A percentile compares a stretch with the other conserved stretches of the same genome.
phyloP scores from a whole-genome alignment of 768 basidiomycete genomes.

The Lactarius akahatsu region DNA sequence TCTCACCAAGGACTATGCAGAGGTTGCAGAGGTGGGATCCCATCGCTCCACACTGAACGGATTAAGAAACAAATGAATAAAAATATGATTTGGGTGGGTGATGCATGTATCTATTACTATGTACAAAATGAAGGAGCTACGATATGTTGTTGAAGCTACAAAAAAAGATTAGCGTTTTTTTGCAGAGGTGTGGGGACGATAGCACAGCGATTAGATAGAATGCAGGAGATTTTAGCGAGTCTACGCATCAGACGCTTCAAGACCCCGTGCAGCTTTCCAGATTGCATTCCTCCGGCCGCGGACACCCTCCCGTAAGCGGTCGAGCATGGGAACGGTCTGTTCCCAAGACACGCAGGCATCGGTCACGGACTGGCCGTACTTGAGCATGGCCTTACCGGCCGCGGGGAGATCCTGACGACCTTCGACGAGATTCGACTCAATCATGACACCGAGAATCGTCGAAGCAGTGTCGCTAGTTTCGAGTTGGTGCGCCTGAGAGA shows the following conservation, averaged over 20 bases:
- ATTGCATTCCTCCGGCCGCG: conserved; percentile 63
- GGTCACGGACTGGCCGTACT: conserved; percentile 85
- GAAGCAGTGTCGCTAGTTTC: conserved; percentile 66
- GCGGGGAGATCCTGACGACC: conserved; percentile 83
- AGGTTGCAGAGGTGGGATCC: too few relatives aligned
- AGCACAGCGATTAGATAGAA: conserved; percentile 3
- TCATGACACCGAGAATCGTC: conserved; percentile 90
- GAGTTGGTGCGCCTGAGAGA: conserved; percentile 64
- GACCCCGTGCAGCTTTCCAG: conserved; percentile 36
- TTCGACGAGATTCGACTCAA: conserved; percentile 88
- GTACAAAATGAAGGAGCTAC: too few relatives aligned
- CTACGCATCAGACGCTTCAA: conserved; percentile 20
- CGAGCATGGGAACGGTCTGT: conserved; percentile 74
- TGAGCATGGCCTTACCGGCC: conserved; percentile 67
- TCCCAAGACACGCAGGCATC: conserved; percentile 93
- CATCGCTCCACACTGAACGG: too few relatives aligned
- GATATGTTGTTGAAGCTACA: too few relatives aligned
- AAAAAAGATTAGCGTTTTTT: too few relatives aligned
- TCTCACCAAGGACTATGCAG: too few relatives aligned
- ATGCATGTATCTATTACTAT: too few relatives aligned
- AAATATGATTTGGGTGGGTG: too few relatives aligned
- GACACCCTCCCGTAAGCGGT: conserved; percentile 86
- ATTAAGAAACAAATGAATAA: too few relatives aligned
- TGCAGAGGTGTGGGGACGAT: too few relatives aligned
- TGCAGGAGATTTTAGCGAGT: not conserved